Evolutionary conservation across 139 green algal species (phyloP).

Genomic region (Pleodorina starrii): DNA sequence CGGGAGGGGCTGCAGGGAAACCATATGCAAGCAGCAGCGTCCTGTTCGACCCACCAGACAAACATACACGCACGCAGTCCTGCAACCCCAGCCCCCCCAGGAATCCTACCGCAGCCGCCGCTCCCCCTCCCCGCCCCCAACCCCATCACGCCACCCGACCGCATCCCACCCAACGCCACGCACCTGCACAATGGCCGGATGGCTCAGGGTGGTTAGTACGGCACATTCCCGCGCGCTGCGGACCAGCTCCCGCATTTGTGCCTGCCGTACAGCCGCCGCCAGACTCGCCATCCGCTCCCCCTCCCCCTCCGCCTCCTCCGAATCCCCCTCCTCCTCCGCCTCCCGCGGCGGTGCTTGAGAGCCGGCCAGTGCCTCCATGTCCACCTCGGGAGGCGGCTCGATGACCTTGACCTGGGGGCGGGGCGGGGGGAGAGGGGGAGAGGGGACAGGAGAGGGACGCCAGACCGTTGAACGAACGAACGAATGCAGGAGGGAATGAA

Average conservation of each 20-base stretch:
- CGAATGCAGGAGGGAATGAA: too few relatives aligned
- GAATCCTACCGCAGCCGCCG: too few relatives aligned
- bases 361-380: background rate
- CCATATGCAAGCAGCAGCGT: too few relatives aligned
- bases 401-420: slow-evolving; percentile 26
- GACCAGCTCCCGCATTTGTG: slow-evolving; percentile 33
- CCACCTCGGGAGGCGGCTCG: background rate
- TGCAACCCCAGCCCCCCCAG: too few relatives aligned
- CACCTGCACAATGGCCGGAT: slow-evolving; percentile 28
- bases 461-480: too few relatives aligned
- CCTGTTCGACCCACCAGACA: too few relatives aligned
- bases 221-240: slow-evolving; percentile 20
- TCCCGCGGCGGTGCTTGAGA: background rate
- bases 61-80: too few relatives aligned
- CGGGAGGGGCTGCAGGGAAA: too few relatives aligned
- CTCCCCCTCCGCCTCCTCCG: background rate
- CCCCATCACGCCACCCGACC: too few relatives aligned
- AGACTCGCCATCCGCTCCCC: background rate
- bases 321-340: background rate
- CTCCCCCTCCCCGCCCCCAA: too few relatives aligned
- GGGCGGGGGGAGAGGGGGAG: too few relatives aligned
- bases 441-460: too few relatives aligned
- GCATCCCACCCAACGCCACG: background rate
- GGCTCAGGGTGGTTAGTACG: slow-evolving; percentile 6
- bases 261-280: slow-evolving; percentile 17